phyloP scores from a whole-genome alignment of 768 basidiomycete genomes.

The Xanthoconium purpureum region DNA sequence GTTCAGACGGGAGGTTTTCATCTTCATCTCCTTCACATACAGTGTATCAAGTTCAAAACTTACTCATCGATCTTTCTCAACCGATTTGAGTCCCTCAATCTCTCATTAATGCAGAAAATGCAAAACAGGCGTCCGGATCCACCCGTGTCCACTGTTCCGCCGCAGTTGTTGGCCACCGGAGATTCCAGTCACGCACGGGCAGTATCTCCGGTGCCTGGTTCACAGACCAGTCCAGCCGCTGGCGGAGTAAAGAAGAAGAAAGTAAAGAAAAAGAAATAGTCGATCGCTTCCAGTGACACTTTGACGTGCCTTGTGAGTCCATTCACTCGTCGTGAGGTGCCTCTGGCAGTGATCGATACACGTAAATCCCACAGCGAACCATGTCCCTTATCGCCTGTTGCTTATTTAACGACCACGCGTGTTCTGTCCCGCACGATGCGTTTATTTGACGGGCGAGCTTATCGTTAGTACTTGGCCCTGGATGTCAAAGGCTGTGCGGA shows the following conservation, averaged over 20 bases:
- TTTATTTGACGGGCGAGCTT: not conserved
- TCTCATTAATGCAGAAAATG: slow-evolving; percentile 84
- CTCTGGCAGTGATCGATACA: slow-evolving; percentile 1
- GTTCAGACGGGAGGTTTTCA: not conserved
- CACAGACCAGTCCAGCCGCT: slow-evolving; percentile 36
- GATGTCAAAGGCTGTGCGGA: slow-evolving; percentile 1
- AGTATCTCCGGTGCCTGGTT: slow-evolving; percentile 32
- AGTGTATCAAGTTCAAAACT: slow-evolving; percentile 98
- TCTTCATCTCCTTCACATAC: not conserved
- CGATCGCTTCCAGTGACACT: slow-evolving; percentile 2
- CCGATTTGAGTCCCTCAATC: slow-evolving; percentile 90
- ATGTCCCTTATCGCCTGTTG: slow-evolving; percentile 1
- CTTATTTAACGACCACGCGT: slow-evolving; percentile 6
- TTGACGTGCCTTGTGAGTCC: slow-evolving; percentile 14
- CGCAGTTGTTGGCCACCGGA: slow-evolving; percentile 19
- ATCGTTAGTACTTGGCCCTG: slow-evolving; percentile 1
- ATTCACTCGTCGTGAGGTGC: not conserved
- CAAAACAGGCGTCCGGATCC: slow-evolving; percentile 54
- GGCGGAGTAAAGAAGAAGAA: slow-evolving; percentile 83
- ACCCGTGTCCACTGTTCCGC: slow-evolving; percentile 18
- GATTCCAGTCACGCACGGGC: slow-evolving; percentile 31
- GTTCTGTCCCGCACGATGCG: not conserved
- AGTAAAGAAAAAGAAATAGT: slow-evolving; percentile 72
- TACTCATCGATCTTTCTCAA: slow-evolving; percentile 93
- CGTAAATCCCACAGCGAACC: not conserved